These are phyloP conservation scores for Quercus robur DNA, from an alignment of 306 rosid species.

Conservation along the genomic window DNA sequence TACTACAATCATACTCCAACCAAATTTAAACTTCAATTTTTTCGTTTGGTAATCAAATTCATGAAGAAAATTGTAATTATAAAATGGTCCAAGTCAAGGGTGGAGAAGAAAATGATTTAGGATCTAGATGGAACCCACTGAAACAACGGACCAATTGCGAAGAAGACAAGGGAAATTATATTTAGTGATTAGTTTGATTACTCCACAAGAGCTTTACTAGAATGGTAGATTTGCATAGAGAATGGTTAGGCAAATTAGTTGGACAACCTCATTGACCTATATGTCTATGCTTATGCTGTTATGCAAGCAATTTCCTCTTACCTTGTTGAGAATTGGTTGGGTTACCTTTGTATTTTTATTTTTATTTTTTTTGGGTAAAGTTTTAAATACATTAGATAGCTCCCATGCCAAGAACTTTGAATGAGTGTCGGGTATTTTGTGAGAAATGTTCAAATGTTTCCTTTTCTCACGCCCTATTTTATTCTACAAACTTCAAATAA, in stretches of 20 bases:
- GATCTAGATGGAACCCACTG: no score
- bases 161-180: background rate
- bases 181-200: background rate
- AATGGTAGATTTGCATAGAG: background rate
- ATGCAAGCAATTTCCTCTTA: background rate
- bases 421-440: no score
- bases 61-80: background rate
- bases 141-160: background rate
- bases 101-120: no score
- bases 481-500: no score
- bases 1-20: background rate
- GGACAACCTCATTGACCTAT: background rate
- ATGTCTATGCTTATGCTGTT: background rate
- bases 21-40: background rate
- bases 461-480: no score
- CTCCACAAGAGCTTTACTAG: background rate
- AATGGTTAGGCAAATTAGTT: background rate
- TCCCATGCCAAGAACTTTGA: no score
- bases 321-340: background rate
- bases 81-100: no score
- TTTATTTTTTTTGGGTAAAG: no score
- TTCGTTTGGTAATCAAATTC: background rate
- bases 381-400: no score
- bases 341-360: no score
- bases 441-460: no score